phyloP scores from a whole-genome alignment of 306 rosid genomes.

The Cotoneaster glaucophyllus region DNA sequence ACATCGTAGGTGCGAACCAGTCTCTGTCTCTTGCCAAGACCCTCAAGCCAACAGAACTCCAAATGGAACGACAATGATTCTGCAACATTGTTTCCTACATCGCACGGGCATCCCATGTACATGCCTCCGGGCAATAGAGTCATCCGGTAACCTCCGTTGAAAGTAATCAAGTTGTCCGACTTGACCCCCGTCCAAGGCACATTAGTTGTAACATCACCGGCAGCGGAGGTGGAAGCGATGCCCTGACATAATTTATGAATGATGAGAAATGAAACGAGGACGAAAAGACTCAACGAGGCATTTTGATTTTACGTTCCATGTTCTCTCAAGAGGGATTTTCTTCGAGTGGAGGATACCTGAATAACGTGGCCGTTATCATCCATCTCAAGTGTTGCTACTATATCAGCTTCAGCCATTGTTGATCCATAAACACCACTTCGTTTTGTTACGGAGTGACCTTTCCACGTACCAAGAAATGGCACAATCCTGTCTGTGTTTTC shows the following conservation, averaged over 20 bases:
- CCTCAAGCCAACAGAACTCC: constrained; percentile 91
- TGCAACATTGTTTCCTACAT: constrained; percentile 68
- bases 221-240: constrained; percentile 51
- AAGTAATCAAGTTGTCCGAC: constrained; percentile 51
- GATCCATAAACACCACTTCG: constrained; percentile 96
- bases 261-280: background rate
- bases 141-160: constrained; percentile 74
- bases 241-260: constrained; percentile 37
- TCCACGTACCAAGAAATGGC: constrained; percentile 91
- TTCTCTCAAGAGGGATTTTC: background rate
- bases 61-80: constrained; percentile 72
- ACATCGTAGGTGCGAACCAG: constrained; percentile 78
- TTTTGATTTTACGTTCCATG: background rate
- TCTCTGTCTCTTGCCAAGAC: constrained; percentile 74
- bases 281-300: background rate
- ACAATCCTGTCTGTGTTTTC: constrained; percentile 40
- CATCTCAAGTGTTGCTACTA: constrained; percentile 56
- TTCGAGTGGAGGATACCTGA: constrained; percentile 55
- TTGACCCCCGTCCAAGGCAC: constrained; percentile 82
- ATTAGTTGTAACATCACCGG: constrained; percentile 46
- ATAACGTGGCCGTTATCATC: constrained; percentile 56
- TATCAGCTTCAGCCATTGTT: constrained; percentile 69
- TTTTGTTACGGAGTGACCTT: constrained; percentile 75
- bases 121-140: constrained; percentile 87
- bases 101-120: constrained; percentile 87